Conservation (phyloP, 305 asterid species). For the Solanum chacoense region DNA sequence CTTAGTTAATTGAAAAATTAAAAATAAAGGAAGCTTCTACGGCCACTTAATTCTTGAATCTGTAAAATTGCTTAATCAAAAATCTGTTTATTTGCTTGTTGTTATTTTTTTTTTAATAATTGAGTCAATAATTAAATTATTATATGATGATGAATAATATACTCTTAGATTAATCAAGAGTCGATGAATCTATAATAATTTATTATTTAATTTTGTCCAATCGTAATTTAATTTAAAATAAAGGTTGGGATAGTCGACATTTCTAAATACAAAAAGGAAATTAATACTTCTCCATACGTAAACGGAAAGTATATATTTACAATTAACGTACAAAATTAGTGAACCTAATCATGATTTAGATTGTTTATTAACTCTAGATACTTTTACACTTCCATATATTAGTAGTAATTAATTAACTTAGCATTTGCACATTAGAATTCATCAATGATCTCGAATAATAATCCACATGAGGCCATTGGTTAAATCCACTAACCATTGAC, state of each 20-base stretch:
- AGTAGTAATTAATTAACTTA: conserved; percentile 4
- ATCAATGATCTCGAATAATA: background rate
- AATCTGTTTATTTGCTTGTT: background rate
- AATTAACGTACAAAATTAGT: background rate
- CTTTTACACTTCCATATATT: background rate
- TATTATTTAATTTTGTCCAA: background rate
- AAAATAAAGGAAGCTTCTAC: too few species aligned
- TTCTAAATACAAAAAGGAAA: background rate
- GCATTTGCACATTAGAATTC: conserved; percentile 25
- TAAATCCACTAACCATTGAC: conserved; percentile 1
- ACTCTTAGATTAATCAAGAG: background rate
- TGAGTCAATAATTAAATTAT: background rate
- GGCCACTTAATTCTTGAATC: background rate
- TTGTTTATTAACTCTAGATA: background rate
- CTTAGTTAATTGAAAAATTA: too few species aligned
- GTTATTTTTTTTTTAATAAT: too few species aligned
- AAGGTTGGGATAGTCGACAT: background rate
- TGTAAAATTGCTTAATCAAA: too few species aligned
- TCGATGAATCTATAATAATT: background rate
- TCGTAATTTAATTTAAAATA: background rate
- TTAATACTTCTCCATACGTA: background rate
- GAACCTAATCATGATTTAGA: background rate
- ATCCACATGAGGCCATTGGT: background rate
- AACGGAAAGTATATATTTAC: background rate
- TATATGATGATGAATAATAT: background rate